Percentiles rank a stretch among this genome's conserved stretches.
phyloP scores from a whole-genome alignment of 2,329 filamentous ascomycete genomes.

The Dactylellina leptospora region DNA sequence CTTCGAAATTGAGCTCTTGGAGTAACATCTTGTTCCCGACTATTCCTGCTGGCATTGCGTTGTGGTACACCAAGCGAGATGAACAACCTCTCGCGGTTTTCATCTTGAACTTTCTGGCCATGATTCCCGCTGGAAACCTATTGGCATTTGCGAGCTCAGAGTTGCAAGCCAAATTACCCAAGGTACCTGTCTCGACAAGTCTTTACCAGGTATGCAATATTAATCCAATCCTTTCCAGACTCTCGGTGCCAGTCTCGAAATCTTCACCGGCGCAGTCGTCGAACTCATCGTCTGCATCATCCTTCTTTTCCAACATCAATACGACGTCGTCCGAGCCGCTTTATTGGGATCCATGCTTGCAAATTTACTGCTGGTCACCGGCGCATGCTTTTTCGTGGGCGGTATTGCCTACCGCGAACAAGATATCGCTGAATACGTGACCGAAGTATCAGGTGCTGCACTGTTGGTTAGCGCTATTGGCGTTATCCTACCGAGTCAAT shows the following conservation, averaged over 20 bases:
- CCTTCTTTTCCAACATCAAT: slow-evolving; percentile 68
- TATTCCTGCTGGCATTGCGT: slow-evolving; percentile 40
- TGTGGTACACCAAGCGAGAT: slow-evolving; percentile 34
- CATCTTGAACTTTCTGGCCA: slow-evolving; percentile 36
- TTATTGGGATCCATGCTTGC: slow-evolving; percentile 85
- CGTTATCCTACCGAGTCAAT: slow-evolving; percentile 44
- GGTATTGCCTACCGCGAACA: slow-evolving; percentile 64
- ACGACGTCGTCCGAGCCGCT: slow-evolving; percentile 80
- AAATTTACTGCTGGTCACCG: slow-evolving; percentile 81
- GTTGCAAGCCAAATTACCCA: slow-evolving; percentile 38
- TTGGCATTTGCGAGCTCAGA: slow-evolving; percentile 39
- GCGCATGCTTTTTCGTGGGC: slow-evolving; percentile 79
- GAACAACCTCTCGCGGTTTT: slow-evolving; percentile 36
- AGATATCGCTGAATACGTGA: slow-evolving; percentile 47
- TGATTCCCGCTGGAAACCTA: slow-evolving; percentile 35
- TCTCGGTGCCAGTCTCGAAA: slow-evolving; percentile 71
- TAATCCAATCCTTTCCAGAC: slow-evolving; percentile 65
- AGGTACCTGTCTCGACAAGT: neutral
- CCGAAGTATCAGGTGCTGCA: slow-evolving; percentile 49
- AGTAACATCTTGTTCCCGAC: slow-evolving; percentile 39
- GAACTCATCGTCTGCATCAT: slow-evolving; percentile 86
- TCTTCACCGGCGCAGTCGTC: slow-evolving; percentile 75
- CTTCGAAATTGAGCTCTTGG: slow-evolving; percentile 41
- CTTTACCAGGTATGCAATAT: slow-evolving; percentile 68
- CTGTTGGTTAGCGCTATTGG: slow-evolving; percentile 45